Evolutionary conservation across 495 filamentous ascomycete genomes (phyloP), one percentile per base, ranked within the genome.

Genomic region (Neurospora sp.): DNA sequence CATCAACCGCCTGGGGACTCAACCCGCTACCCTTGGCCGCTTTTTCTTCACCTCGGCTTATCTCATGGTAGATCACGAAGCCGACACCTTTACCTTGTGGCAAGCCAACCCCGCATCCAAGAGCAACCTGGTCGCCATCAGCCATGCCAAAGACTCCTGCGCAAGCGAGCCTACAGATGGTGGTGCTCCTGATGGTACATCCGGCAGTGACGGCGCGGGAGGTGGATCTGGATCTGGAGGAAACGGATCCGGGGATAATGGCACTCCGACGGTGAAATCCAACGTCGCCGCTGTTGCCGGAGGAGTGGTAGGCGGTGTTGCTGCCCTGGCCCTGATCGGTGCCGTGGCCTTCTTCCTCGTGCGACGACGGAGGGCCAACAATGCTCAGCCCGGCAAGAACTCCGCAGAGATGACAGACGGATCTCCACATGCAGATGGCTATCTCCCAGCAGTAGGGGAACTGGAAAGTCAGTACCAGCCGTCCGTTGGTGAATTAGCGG

Each of bases 11-110:
- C 75, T 81, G 31, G 61, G 16, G 2, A 72, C 78, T 35, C 79
- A 83, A 46, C 73, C 76, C 8, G 73, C 79, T 0, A 72, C 80
- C 35, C 73, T 85, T 6, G 84, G 83, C 31, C 76, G 78, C 18
- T 77, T 79, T 11, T 86, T 86, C 71, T 76, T 86, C 40, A 82
- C 81, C 7, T 69, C 77, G 14, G 78, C 82, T 3, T 84, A 85
- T 42, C 74, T 85, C 9, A 75, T 81, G 42, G 81, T 84, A 22
- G 76, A 84, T 53, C 74, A 81, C 22, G 79, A 79, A 18, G 73
- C 75, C 22, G 39, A 73, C n/a, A 70, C 69, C 10, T 80, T 80
- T 12, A 77, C 76, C n/a, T 38, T 79, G 18, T 79, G 79, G 73
- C 71, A 79, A 39, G 74, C 76, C 9, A 75, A 77, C 39, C 73